Evolutionary conservation across 2,329 filamentous ascomycete genomes (phyloP), one percentile per base, ranked within the genome.

Genomic region (Microcyclospora pomicola): DNA sequence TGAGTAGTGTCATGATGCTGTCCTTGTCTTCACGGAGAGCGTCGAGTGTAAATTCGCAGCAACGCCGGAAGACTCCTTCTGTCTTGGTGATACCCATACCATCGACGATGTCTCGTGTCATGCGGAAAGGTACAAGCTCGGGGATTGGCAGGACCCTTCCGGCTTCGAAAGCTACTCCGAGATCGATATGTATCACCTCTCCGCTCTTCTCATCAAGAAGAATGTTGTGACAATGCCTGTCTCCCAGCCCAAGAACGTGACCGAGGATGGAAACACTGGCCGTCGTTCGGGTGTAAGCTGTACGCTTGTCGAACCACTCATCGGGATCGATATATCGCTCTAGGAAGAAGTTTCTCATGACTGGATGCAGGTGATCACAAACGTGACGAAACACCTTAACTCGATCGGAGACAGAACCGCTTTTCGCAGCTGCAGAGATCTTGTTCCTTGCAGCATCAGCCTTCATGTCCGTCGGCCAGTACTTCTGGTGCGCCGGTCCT

Each of bases 1-100:
- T 92, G 14, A 99, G 75, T 37, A 98, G 86, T 0, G 91, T 96
- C 87, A 95, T 96, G 64, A 99, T 98, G 33, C 82, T 87, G 57
- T 94, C 92, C 10, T 83, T 83, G 58, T 98, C 91, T 51, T 93
- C 82, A n/a, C 91, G 79, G 28, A 99, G 67, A 2, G 92, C 87
- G 44, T 95, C 86, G 27, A 99, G 74, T 0, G 87, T 96, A 58
- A 96, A 96, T 58, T 99, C 92, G 59, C 91, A 98, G 62, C 88
- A 96, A n/a, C 92, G 77, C 6, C 91, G 76, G 65, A 96, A 98
- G 0, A 96, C 86, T 3, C 91, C 91, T 59, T 99, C 92, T 0
- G 87, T 93, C 52, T 83, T 85, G 2, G 84, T 92, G 48, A 93
- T 81, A 19, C 91, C 91, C 83, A 99, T 95, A 16, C 85, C 92